phyloP scores from a whole-genome alignment of 768 basidiomycete genomes.

The Albatrellus ellisii region DNA sequence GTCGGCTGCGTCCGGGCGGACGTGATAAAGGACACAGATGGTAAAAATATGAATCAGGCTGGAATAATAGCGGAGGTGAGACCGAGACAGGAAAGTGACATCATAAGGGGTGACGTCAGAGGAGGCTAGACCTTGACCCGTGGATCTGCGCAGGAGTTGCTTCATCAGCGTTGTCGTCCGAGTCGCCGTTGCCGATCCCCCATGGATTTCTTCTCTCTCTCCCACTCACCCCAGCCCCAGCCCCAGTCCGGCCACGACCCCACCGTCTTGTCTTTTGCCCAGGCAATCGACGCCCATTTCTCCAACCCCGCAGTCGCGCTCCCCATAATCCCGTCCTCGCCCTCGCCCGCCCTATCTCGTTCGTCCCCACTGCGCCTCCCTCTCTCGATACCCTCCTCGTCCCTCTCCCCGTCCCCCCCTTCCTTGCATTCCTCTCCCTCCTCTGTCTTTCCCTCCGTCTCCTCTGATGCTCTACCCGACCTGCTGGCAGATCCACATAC shows the following conservation, averaged over 20 bases:
- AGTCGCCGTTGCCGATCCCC: background rate
- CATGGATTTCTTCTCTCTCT: conserved; percentile 15
- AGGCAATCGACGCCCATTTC: conserved; percentile 39
- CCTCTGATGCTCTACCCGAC: conserved; percentile 19
- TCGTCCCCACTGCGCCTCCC: conserved; percentile 21
- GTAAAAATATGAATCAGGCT: too few species aligned
- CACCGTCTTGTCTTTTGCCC: conserved; percentile 34
- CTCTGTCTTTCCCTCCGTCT: conserved; percentile 12
- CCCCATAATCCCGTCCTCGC: conserved; percentile 13
- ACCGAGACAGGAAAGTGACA: conserved; percentile 1
- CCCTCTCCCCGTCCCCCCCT: conserved; percentile 6
- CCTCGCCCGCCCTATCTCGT: conserved; percentile 17
- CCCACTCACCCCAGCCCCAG: conserved; percentile 5
- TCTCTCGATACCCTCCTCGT: conserved; percentile 15
- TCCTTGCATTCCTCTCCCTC: background rate
- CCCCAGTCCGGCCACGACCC: conserved; percentile 14
- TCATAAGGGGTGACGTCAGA: conserved; percentile 7
- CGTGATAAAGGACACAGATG: too few species aligned
- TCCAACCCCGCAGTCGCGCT: conserved; percentile 12
- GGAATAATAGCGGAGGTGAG: too few species aligned
- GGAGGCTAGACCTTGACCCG: conserved; percentile 1
- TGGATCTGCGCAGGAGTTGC: too few species aligned
- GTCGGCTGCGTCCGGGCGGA: too few species aligned
- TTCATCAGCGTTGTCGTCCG: background rate
- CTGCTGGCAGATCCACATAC: conserved; percentile 23